Base-by-base conservation (phyloP, 306 rosid genomes). In the Quercus wislizeni region DNA sequence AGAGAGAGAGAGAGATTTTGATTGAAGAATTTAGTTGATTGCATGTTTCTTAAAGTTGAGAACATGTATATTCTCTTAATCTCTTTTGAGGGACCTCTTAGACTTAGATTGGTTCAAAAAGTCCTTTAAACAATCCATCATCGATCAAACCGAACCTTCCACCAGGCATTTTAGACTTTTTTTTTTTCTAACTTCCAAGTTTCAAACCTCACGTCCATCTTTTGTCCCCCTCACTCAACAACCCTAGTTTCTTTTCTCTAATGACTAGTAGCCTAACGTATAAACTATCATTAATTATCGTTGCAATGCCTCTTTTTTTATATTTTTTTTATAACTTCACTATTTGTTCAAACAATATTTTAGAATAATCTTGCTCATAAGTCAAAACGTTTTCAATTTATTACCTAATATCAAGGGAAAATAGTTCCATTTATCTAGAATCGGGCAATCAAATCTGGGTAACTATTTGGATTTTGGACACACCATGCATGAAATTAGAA, bases 21-120 rank as follows among this genome's bases (percentile, higher is more conserved):
- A 51, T 9, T 57, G 1, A 15, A 52, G 54, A 49, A 63, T 9
- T 63, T 79, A 69, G 80, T 52, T 78, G 76, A 76, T 68, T 74
- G 80, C 80, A 79, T 81, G 86, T 84, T 79, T 84, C 76, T 69
- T 84, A 84, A 84, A 84, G 85, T 81, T 81, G 83, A 82, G 70
- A 15, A 81, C 35, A 79, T 68, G 88, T 70, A 74, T 64, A 76
- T 2, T 49, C 79, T 77, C 83, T 86, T 72, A 80, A 75, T 79
- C 2, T 30, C 79, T 80, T 86, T 86, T 72, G 82, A 75, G 73
- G 35, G 78, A 67, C 46, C 49, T 28, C 27, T 73, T 84, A 69
- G 74, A 73, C 35, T 4, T 41, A 8, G 12, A 81, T 73, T 49
- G 54, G 54, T 41, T 76, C 0, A 76, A 83, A 70, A 75, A 57